These are phyloP conservation scores for Croton laevigatus DNA, from an alignment of 441 rosid species.

Conservation along the genomic window DNA sequence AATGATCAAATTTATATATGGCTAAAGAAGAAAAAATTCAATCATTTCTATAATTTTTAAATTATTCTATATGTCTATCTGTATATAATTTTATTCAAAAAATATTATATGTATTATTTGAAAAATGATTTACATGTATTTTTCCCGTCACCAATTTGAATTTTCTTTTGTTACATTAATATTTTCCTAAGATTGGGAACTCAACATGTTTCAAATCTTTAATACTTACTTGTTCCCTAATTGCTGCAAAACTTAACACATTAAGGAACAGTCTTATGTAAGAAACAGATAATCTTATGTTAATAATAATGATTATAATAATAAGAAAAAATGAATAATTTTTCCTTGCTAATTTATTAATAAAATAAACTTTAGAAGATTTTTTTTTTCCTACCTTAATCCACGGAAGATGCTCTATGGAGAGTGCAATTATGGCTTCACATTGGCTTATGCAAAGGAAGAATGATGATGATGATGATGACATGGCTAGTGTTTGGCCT, in stretches of 20 bases:
- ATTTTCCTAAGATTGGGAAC: too few species aligned
- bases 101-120: neutral
- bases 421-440: conserved; percentile 12
- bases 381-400: conserved; percentile 6
- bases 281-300: too few species aligned
- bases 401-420: neutral
- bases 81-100: neutral
- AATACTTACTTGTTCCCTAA: too few species aligned
- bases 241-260: too few species aligned
- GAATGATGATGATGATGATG: conserved; percentile 5
- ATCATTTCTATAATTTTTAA: neutral
- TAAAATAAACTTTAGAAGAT: too few species aligned
- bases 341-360: too few species aligned
- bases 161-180: too few species aligned
- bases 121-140: too few species aligned
- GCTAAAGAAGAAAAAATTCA: neutral
- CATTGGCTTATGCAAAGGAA: conserved; percentile 8
- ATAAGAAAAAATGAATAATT: too few species aligned
- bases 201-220: too few species aligned
- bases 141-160: neutral
- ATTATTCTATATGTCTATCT: neutral
- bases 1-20: conserved; percentile 9
- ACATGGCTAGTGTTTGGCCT: neutral
- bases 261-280: too few species aligned
- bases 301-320: too few species aligned